Base-by-base conservation (phyloP, 352 stramenopile species). In the Phytophthora pseudosyringae region DNA sequence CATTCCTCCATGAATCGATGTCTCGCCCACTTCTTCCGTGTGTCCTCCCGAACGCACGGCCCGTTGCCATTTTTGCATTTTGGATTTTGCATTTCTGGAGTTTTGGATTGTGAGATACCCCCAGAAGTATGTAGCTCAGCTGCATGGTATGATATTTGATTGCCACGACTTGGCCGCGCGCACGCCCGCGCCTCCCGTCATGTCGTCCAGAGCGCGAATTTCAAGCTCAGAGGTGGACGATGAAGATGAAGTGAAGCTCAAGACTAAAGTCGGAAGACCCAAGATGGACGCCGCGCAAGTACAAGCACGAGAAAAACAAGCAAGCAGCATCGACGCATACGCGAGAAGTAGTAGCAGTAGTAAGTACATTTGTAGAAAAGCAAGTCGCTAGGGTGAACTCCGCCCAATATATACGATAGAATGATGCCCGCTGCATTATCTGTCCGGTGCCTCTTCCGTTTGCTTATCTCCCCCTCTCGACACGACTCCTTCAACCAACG, bases 351-450 rank as follows among this genome's bases (percentile, higher is more conserved):
- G 64, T 68, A 77, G 65, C 51, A 73, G 59, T 76, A 76, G 64
- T 68, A 77, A 78, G 66, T 78, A 78, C 70, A 78, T 75, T 75
- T 73, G 66, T 75, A 75, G 67, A 78, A 78, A 75, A 75, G 62
- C 65, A 75, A 66, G 59, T 25, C 69, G 54, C 69, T 49, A 57
- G 50, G 55, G 56, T 48, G 39, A 48, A 53, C 44, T n/a, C 44
- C 55, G 51, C 64, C 52, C 47, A 71, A 66, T 72, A 78, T 78
- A 74, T 74, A 75, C 65, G 61, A 75, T 78, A 78, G 69, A 78
- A 60, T 64, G 54, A 71, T 69, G 65, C 65, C 35, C 16, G 59
- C 45, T 62, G 58, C 64, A 65, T 73, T 56, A 35, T 64, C 28
- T 65, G 47, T 63, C 26, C 38, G 28, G 13, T 36, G 41, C 11